Conservation (phyloP, 192 early-diverging fungal species). For the Diversispora eburnea region DNA sequence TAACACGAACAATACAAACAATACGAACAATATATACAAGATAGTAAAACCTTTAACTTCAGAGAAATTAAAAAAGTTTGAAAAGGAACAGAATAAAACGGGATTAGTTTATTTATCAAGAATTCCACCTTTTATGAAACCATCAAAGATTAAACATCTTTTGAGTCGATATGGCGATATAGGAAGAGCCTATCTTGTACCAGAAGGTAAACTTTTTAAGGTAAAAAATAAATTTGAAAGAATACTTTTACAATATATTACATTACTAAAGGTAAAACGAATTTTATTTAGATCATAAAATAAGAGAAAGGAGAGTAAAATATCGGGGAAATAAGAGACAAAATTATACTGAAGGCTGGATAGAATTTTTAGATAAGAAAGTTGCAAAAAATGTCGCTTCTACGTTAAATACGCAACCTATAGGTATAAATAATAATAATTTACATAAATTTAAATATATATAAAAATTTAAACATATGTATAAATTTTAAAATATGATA, state of each 20-base stretch:
- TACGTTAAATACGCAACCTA: slow-evolving; percentile 74
- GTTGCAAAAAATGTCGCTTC: slow-evolving; percentile 75
- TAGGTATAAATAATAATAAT: slow-evolving; percentile 50
- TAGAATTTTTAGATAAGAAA: slow-evolving; percentile 93
- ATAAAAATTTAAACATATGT: not conserved
- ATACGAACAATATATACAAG: not conserved
- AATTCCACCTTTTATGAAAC: slow-evolving; percentile 93
- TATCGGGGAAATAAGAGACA: slow-evolving; percentile 78
- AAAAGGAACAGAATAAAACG: slow-evolving; percentile 64
- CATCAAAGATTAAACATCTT: slow-evolving; percentile 70
- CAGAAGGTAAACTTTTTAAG: slow-evolving; percentile 60
- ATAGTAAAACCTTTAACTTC: slow-evolving; percentile 60
- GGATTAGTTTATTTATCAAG: slow-evolving; percentile 91
- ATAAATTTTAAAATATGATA: slow-evolving; percentile 10
- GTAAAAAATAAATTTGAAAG: not conserved
- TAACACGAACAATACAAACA: too few species aligned
- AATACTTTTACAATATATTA: not conserved
- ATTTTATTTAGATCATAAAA: slow-evolving; percentile 53
- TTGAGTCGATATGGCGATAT: slow-evolving; percentile 72
- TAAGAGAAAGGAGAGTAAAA: slow-evolving; percentile 77
- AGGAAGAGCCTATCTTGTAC: slow-evolving; percentile 80
- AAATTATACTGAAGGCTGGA: slow-evolving; percentile 95
- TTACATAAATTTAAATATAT: too few species aligned
- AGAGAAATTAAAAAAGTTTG: slow-evolving; percentile 57
- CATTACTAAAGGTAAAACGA: not conserved